Conservation (phyloP, 2,329 filamentous ascomycete genomes). For the Cladorrhinum sp. region DNA sequence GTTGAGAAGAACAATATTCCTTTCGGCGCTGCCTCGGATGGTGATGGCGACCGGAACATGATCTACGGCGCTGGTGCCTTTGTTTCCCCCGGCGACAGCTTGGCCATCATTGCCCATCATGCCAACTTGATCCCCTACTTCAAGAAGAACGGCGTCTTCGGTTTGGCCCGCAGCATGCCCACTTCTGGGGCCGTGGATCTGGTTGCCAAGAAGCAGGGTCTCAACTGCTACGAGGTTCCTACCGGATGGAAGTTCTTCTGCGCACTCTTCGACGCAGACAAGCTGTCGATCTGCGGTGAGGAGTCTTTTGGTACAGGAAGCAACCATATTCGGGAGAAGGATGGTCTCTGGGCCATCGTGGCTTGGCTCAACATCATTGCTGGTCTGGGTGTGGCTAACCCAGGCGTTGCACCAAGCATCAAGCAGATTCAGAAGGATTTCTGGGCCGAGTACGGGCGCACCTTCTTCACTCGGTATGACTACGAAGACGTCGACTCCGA, state of each 20-base stretch:
- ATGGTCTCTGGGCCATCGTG: slow-evolving; percentile 94
- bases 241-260: slow-evolving; percentile 99
- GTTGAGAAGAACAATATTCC: slow-evolving; percentile 90
- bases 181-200: slow-evolving; percentile 94
- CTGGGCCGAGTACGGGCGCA: slow-evolving; percentile 93
- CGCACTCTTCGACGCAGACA: slow-evolving; percentile 87
- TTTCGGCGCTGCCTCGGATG: slow-evolving; percentile 94
- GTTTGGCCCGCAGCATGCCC: slow-evolving; percentile 94
- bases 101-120: slow-evolving; percentile 97
- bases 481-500: slow-evolving; percentile 94
- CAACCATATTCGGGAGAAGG: slow-evolving; percentile 99
- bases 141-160: slow-evolving; percentile 93
- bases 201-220: slow-evolving; percentile 89
- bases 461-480: slow-evolving; percentile 98
- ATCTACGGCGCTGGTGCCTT: slow-evolving; percentile 97
- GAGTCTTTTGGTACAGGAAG: slow-evolving; percentile 97
- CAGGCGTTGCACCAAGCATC: slow-evolving; percentile 82
- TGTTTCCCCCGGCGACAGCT: slow-evolving; percentile 92
- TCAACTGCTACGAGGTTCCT: slow-evolving; percentile 92
- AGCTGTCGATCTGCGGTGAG: slow-evolving; percentile 97
- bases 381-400: slow-evolving; percentile 79
- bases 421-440: slow-evolving; percentile 95
- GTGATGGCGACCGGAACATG: slow-evolving; percentile 99
- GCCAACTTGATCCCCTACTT: slow-evolving; percentile 97
- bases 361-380: slow-evolving; percentile 99